Base-by-base conservation (phyloP, 768 basidiomycete species). In the Leccinum disarticulatum region DNA sequence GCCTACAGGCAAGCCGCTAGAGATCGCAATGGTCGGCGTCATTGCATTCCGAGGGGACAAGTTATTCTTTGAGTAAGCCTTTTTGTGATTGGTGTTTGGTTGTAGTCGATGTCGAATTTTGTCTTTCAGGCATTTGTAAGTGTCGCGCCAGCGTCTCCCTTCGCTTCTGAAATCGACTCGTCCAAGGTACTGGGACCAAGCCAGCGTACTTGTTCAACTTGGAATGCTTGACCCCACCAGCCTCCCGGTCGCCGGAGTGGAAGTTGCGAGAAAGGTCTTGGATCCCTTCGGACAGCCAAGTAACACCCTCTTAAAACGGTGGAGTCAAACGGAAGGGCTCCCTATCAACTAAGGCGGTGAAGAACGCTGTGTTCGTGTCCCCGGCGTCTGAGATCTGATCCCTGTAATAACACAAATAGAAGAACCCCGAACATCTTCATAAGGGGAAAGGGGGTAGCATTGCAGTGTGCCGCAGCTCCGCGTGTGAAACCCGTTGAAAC, bases 31-130 rank as follows among this genome's bases (percentile, higher is more conserved):
- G 53, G 78, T 80, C 13, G 79, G 78, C 19, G 68, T 82, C 19
- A 72, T 81, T 27, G 79, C 78, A 11, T 77, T 82, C 51, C 70
- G 79, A 50, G 80, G 81, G n/a, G 80, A 82, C 62, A 80, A 80
- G 56, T 64, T 82, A 35, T 77, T 77, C 46, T 80, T 81, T 63
- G 81, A 82, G 76, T 80, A 67, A 22, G 53, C 14, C 13, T 51
- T 52, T 10, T n/a, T 55, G 30, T 19, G 19, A 46, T 22, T 11
- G 38, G 43, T 7, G n/a, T 33, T 33, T 33, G 28, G 30, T 54
- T 8, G n/a, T 9, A 47, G 46, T 41, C 38, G 22, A 57, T 25
- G 19, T 48, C 63, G 31, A 52, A 31, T 15, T 4, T 50, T 17
- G 35, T 46, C 15, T 54, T 17, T 36, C 22, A 68, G 68, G 58